Percentiles rank a stretch among this genome's conserved stretches.
phyloP scores from a whole-genome alignment of 2,329 filamentous ascomycete species.

The Botrytis deweyae region DNA sequence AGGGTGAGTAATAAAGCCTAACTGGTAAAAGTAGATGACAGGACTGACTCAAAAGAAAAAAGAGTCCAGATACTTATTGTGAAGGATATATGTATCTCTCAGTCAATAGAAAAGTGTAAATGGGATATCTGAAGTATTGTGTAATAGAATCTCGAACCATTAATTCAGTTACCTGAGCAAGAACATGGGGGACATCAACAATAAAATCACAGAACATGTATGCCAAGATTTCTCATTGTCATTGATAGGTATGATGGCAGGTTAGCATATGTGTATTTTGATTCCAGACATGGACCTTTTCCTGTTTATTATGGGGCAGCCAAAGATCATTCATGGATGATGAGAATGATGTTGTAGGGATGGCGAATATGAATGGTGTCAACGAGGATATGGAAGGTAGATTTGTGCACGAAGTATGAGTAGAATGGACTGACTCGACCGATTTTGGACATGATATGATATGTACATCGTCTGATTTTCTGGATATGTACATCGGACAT shows the following conservation, averaged over 20 bases:
- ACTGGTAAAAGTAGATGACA: background rate
- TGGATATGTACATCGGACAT: background rate
- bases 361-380: background rate
- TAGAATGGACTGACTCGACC: background rate
- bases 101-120: background rate
- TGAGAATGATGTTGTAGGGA: slow-evolving; percentile 6
- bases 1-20: slow-evolving; percentile 2
- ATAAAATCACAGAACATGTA: slow-evolving; percentile 6
- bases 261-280: slow-evolving; percentile 2
- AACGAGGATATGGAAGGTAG: slow-evolving; percentile 7
- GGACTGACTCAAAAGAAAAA: background rate
- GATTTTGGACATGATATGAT: background rate
- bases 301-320: slow-evolving; percentile 2
- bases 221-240: slow-evolving; percentile 7
- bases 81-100: slow-evolving; percentile 2
- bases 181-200: slow-evolving; percentile 13
- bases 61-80: background rate
- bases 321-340: background rate
- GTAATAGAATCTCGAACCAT: slow-evolving; percentile 15
- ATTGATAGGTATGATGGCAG: background rate
- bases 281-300: slow-evolving; percentile 9
- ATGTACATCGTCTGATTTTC: slow-evolving; percentile 1
- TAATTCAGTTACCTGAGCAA: slow-evolving; percentile 3
- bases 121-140: slow-evolving; percentile 7
- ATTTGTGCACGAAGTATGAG: background rate